phyloP scores from a whole-genome alignment of 768 basidiomycete species.

The Leccinum incarnatum region DNA sequence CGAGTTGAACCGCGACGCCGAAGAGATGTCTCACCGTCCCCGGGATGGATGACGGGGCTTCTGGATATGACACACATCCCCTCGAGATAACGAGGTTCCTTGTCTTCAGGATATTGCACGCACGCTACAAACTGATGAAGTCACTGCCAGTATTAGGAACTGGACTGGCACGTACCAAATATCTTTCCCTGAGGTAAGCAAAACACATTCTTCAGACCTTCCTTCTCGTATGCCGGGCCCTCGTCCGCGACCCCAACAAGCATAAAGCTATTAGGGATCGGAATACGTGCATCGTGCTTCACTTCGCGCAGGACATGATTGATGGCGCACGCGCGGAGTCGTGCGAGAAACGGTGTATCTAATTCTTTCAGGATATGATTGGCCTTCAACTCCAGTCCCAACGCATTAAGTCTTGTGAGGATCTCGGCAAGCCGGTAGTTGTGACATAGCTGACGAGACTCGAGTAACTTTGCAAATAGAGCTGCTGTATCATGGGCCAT shows the following conservation, averaged over 20 bases:
- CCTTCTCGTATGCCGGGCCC: conserved; percentile 57
- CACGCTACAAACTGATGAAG: conserved; percentile 44
- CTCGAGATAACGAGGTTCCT: conserved; percentile 51
- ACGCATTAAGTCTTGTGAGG: conserved; percentile 45
- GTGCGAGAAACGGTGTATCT: conserved; percentile 56
- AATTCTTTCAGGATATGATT: conserved; percentile 37
- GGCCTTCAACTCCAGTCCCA: conserved; percentile 48
- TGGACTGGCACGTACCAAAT: conserved; percentile 51
- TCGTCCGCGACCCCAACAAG: conserved; percentile 85
- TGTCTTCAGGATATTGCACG: conserved; percentile 49
- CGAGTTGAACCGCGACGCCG: background rate
- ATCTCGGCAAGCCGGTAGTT: conserved; percentile 50
- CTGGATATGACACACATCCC: conserved; percentile 65
- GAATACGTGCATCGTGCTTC: conserved; percentile 74
- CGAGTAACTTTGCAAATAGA: conserved; percentile 49
- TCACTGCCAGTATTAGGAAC: background rate
- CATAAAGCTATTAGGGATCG: conserved; percentile 61
- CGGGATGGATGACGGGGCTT: conserved; percentile 74
- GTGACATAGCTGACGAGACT: conserved; percentile 43
- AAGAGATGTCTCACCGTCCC: conserved; percentile 51
- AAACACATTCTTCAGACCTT: conserved; percentile 54
- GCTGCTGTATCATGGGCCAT: conserved; percentile 58
- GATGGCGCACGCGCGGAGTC: conserved; percentile 58
- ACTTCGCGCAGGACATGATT: conserved; percentile 67
- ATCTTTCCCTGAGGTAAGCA: conserved; percentile 56